These are phyloP conservation scores for Magnolia officinalis DNA, from an alignment of 164 flowering plant genomes.

Conservation along the genomic window DNA sequence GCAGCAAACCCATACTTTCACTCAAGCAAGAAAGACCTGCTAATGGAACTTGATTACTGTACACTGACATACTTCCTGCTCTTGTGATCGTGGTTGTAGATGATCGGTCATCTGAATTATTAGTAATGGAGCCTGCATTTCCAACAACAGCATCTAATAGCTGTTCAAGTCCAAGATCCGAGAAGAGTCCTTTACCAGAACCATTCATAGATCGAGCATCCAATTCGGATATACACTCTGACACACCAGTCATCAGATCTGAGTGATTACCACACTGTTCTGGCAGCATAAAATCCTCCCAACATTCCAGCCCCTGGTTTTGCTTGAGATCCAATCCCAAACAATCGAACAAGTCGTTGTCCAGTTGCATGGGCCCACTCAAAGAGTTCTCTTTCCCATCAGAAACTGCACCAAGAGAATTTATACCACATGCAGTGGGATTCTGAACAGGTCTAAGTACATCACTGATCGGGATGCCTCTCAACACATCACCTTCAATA, in stretches of 20 bases:
- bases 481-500: conserved; percentile 11
- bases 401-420: conserved; percentile 7
- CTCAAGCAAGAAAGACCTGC: conserved; percentile 27
- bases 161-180: conserved; percentile 56
- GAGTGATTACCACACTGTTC: conserved; percentile 18
- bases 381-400: conserved; percentile 21
- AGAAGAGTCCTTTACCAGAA: conserved; percentile 46
- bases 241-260: conserved; percentile 17
- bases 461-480: conserved; percentile 6
- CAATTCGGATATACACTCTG: conserved; percentile 35
- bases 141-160: conserved; percentile 33
- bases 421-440: conserved; percentile 22
- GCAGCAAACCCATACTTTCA: conserved; percentile 20
- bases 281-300: conserved; percentile 36
- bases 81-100: conserved; percentile 41
- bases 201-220: conserved; percentile 24
- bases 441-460: conserved; percentile 32
- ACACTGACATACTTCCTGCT: conserved; percentile 27
- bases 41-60: conserved; percentile 25
- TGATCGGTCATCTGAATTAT: conserved; percentile 35
- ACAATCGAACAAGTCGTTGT: conserved; percentile 30
- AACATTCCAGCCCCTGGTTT: conserved; percentile 22
- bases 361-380: conserved; percentile 15
- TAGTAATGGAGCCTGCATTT: conserved; percentile 20
- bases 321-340: conserved; percentile 25